phyloP scores from a whole-genome alignment of 164 flowering plant species.

The Taxillus chinensis region DNA sequence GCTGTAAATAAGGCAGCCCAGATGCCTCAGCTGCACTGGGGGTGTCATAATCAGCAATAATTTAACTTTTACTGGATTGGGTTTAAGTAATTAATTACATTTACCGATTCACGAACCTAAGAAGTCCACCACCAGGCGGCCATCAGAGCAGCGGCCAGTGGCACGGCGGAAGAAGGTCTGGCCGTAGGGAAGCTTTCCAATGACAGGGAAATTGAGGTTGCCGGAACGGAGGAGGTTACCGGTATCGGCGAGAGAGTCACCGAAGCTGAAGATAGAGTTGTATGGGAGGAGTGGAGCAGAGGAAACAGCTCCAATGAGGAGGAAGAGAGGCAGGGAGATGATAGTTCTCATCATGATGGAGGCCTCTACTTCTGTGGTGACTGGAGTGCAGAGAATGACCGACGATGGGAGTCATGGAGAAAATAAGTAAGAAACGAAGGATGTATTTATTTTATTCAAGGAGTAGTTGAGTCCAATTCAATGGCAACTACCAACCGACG shows the following conservation, averaged over 20 bases:
- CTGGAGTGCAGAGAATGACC: too few relatives aligned
- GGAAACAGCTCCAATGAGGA: conserved; percentile 5
- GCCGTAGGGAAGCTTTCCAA: conserved; percentile 38
- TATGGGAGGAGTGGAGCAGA: conserved; percentile 11
- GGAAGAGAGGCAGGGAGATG: background rate
- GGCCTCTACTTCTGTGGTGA: too few relatives aligned
- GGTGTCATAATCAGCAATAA: background rate
- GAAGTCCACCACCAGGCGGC: conserved; percentile 50
- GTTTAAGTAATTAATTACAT: background rate
- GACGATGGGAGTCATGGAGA: too few relatives aligned
- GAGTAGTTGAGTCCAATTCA: too few relatives aligned
- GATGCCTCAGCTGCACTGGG: conserved; percentile 37
- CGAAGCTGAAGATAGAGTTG: conserved; percentile 40
- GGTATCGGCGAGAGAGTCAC: conserved; percentile 52
- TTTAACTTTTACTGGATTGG: too few relatives aligned
- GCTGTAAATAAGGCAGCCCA: conserved; percentile 38
- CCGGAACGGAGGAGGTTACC: conserved; percentile 38
- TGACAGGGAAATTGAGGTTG: conserved; percentile 18
- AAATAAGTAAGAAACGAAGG: too few relatives aligned
- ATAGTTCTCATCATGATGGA: too few relatives aligned
- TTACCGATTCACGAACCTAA: conserved; percentile 22
- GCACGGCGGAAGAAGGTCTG: conserved; percentile 36
- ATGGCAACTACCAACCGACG: too few relatives aligned
- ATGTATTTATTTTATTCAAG: too few relatives aligned
- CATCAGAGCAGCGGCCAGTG: conserved; percentile 53